Percentiles rank a stretch among this genome's conserved stretches.
phyloP scores from a whole-genome alignment of 225 moss, liverwort and hornwort species.

The Polytrichum commune region DNA sequence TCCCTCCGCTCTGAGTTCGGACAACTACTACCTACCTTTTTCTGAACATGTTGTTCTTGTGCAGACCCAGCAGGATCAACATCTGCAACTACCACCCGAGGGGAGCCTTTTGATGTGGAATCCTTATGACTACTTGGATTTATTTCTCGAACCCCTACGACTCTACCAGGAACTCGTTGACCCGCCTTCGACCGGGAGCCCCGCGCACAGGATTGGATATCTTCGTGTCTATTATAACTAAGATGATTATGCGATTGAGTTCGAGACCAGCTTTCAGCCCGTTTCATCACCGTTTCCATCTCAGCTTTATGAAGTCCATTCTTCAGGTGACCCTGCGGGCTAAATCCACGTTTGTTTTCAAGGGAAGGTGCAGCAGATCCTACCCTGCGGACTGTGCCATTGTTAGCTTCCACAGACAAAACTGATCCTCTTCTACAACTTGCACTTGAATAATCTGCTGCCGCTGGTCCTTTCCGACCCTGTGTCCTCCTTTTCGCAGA shows the following conservation, averaged over 20 bases:
- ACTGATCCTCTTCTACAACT: constrained; percentile 46
- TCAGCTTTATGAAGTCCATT: constrained; percentile 49
- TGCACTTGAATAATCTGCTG: constrained; percentile 44
- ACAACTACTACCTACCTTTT: constrained; percentile 15
- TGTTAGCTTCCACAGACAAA: constrained; percentile 25
- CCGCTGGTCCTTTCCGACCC: constrained; percentile 41
- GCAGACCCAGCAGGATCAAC: constrained; percentile 15
- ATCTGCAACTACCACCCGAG: constrained; percentile 31
- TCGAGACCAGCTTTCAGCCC: constrained; percentile 66
- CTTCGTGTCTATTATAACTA: constrained; percentile 44
- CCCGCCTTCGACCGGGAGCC: constrained; percentile 67
- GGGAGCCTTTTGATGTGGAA: constrained; percentile 19
- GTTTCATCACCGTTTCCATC: constrained; percentile 38
- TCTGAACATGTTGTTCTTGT: constrained; percentile 24
- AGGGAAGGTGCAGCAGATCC: constrained; percentile 30
- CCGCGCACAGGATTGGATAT: constrained; percentile 75
- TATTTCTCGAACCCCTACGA: constrained; percentile 50
- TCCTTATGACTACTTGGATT: constrained; percentile 31
- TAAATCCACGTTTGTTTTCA: constrained; percentile 36
- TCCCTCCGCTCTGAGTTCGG: constrained; percentile 39
- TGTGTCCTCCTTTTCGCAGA: constrained; percentile 78
- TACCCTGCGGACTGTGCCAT: constrained; percentile 40
- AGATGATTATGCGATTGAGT: constrained; percentile 27
- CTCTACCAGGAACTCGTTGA: constrained; percentile 57
- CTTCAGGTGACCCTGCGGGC: constrained; percentile 46